Percentiles rank a stretch among this genome's conserved stretches.
Evolutionary conservation across 257 asterid species (phyloP).

Genomic region (Verbena officinalis): DNA sequence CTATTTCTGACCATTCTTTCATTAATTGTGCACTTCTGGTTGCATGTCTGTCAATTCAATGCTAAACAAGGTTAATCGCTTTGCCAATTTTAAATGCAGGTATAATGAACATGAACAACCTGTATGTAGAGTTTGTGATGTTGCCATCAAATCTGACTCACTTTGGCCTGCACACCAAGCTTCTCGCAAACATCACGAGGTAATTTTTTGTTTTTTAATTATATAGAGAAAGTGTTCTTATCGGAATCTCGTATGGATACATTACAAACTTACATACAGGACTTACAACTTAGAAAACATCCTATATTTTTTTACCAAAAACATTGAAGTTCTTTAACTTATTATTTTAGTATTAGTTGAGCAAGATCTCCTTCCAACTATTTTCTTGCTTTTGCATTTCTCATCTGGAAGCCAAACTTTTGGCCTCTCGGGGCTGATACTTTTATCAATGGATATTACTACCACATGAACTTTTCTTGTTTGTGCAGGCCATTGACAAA

Average conservation of each 20-base stretch:
- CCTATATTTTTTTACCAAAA: not conserved
- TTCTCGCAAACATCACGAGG: conserved; percentile 92
- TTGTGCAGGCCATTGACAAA: conserved; percentile 67
- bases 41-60: conserved; percentile 8
- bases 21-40: conserved; percentile 14
- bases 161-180: conserved; percentile 96
- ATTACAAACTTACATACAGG: conserved; percentile 6
- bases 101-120: conserved; percentile 82
- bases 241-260: not conserved
- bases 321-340: not conserved
- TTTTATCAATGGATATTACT: conserved; percentile 20
- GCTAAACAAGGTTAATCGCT: conserved; percentile 8
- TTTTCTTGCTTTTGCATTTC: conserved; percentile 1
- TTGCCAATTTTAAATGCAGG: conserved; percentile 49
- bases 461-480: conserved; percentile 14
- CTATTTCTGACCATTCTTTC: not conserved
- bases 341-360: conserved; percentile 1
- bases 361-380: conserved; percentile 12
- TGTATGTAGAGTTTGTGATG: conserved; percentile 82
- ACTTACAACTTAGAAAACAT: conserved; percentile 19
- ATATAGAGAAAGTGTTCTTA: not conserved
- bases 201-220: conserved; percentile 27
- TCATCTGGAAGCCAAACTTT: conserved; percentile 8
- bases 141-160: conserved; percentile 74
- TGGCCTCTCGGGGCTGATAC: too few relatives aligned